Base-by-base conservation (phyloP, 192 early-diverging fungal genomes). In the Coemansia sp. region DNA sequence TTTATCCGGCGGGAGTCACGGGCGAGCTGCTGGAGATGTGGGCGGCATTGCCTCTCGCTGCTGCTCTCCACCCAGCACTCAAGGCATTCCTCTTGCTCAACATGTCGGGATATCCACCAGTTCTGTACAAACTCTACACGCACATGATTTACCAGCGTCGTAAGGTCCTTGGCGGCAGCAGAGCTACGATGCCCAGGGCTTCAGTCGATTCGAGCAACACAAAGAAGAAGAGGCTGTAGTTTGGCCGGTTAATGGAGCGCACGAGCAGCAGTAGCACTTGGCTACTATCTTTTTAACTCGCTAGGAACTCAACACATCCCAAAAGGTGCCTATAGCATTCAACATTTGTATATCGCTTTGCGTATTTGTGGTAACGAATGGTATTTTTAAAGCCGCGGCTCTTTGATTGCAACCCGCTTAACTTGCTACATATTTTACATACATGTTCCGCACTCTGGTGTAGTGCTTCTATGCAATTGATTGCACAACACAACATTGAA, bases 91-190 rank as follows among this genome's bases (percentile, higher is more conserved):
- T 90, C 51, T 62, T 84, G 35, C 74, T 74, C 33, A 83, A 91
- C 53, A 74, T 88, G 59, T 57, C 78, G 24, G 77, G 86, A 46
- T 98, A 96, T 75, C 80, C 61, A 42, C 70, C 83, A 78, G 93
- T 91, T 9, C 90, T 95, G 72, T 91, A 85, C 73, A 80, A 85
- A 56, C 89, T 98, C 85, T 95, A 95, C 83, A 86, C 86, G 2
- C 91, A 98, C 75, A 98, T 98, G 95, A 89, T 93, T 50, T 81
- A 85, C 28, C 95, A 97, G 79, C 88, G 95, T 61, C 80, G 84
- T 65, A 93, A 91, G 77, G 87, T 88, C 37, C 76, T 96, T 42
- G 84, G 83, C 36, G 68, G 81, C 43, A 59, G 64, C 28, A 60
- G 59, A 34, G 2, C 70, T 37, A 65, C 60, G 46, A 43, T 20